These are phyloP conservation scores for Pythium coloratum DNA, from an alignment of 352 stramenopile species.

Conservation along the genomic window DNA sequence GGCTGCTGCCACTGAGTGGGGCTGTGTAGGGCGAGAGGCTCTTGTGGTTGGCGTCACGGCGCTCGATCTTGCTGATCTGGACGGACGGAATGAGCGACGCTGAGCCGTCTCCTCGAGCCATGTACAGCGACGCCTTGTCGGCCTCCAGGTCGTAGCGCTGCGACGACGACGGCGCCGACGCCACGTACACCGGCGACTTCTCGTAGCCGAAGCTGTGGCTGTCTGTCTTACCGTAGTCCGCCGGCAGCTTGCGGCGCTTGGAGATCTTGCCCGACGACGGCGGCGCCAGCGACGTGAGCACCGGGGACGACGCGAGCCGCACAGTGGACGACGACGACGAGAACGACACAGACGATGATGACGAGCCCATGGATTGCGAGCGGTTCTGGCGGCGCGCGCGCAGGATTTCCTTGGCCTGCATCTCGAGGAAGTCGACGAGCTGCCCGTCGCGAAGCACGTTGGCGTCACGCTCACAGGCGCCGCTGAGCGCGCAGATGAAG, in stretches of 20 bases:
- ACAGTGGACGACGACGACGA: constrained; percentile 9
- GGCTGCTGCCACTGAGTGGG: background rate
- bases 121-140: constrained; percentile 27
- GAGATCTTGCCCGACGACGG: constrained; percentile 17
- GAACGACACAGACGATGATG: constrained; percentile 20
- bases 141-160: background rate
- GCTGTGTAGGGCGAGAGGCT: constrained; percentile 9
- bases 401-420: constrained; percentile 53
- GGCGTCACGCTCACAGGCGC: constrained; percentile 51
- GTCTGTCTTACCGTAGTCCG: constrained; percentile 19
- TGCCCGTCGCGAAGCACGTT: constrained; percentile 70
- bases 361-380: constrained; percentile 10
- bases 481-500: constrained; percentile 58
- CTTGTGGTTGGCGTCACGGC: background rate
- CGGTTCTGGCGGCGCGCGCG: constrained; percentile 29
- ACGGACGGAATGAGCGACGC: constrained; percentile 22
- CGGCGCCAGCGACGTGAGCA: constrained; percentile 10
- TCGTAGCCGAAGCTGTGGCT: constrained; percentile 17
- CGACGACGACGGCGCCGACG: constrained; percentile 5
- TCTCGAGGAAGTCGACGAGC: constrained; percentile 67
- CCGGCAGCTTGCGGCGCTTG: constrained; percentile 28
- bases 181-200: constrained; percentile 15
- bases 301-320: constrained; percentile 12
- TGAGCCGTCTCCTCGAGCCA: constrained; percentile 24
- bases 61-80: constrained; percentile 29